Evolutionary conservation across 495 filamentous ascomycete genomes (phyloP), one percentile per base, ranked within the genome.

Genomic region (Penicillium tannophilum): DNA sequence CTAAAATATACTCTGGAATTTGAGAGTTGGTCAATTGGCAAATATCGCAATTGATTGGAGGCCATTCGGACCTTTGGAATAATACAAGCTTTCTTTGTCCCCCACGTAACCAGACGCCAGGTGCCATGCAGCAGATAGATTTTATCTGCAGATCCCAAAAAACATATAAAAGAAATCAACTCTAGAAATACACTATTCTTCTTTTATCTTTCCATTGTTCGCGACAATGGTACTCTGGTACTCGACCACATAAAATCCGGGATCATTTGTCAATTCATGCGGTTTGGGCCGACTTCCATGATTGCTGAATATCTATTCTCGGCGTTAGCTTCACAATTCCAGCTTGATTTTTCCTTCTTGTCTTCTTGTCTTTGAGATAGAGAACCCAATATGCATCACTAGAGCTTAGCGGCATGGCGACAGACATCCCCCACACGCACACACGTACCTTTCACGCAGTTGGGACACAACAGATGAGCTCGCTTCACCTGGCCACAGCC

Each of bases 401-500:
- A n/a, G 14, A 7, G 16, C 16, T 3, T n/a, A 5, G 16, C 39
- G 16, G 14, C 14, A 17, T 17, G 39, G 14, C 16, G 39, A 41
- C 4, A 17, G 17, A 17, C 10, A 12, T 16, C 14, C 17, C n/a
- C 20, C 20, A 23, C 50, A 20, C 10, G 11, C 14, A 17, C 28
- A 19, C 30, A 55, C 73, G 55, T 82, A 87, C 89, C 83, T 67
- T 82, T 68, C 28, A 92, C 89, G 72, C 94, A 99, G 62, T 90
- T 82, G 30, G 91, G 85, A 72, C 94, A 99, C 55, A 98, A 67
- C 36, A 89, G 72, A 79, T 99, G 94, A 64, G 90, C 85, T 68
- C 90, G 86, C 77, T 99, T 99, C 41, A 88, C 70, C 64, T 87
- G 80, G 14, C 93, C 95, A 69, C 94, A 99, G 14, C 86, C 89